These are phyloP conservation scores for Mesostigma viride DNA, from an alignment of 139 green algal species.

Conservation along the genomic window DNA sequence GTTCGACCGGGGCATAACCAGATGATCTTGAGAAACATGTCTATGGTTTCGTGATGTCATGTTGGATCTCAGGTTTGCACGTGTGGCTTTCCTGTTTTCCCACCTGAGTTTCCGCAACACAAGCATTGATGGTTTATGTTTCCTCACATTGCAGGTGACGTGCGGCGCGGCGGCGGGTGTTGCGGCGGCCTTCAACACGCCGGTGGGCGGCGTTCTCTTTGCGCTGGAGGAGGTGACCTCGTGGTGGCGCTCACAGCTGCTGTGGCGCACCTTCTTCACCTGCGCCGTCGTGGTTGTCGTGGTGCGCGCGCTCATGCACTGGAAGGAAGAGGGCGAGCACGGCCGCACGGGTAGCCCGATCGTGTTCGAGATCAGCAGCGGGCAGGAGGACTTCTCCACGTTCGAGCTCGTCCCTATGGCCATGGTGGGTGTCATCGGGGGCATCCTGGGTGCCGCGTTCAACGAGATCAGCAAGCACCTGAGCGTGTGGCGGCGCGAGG, in stretches of 20 bases:
- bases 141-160: constrained; percentile 36
- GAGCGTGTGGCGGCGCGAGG: constrained; percentile 33
- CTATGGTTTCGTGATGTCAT: too few species aligned
- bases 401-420: constrained; percentile 63
- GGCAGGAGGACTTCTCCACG: constrained; percentile 52
- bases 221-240: constrained; percentile 68
- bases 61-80: too few species aligned
- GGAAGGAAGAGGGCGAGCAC: constrained; percentile 42
- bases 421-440: constrained; percentile 62
- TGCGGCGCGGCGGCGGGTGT: constrained; percentile 61
- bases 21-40: not conserved
- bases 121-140: too few species aligned
- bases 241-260: constrained; percentile 35
- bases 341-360: constrained; percentile 59
- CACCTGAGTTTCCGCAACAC: too few species aligned
- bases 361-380: constrained; percentile 54
- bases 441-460: constrained; percentile 54
- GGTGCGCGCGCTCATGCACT: constrained; percentile 45
- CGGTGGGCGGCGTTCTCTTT: constrained; percentile 75
- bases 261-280: constrained; percentile 73
- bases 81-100: too few species aligned
- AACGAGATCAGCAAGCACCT: constrained; percentile 51
- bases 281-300: constrained; percentile 45
- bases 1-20: not conserved
- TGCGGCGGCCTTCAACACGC: constrained; percentile 65